phyloP scores from a whole-genome alignment of 805 yeast species.

The Blastobotrys attinorum region DNA sequence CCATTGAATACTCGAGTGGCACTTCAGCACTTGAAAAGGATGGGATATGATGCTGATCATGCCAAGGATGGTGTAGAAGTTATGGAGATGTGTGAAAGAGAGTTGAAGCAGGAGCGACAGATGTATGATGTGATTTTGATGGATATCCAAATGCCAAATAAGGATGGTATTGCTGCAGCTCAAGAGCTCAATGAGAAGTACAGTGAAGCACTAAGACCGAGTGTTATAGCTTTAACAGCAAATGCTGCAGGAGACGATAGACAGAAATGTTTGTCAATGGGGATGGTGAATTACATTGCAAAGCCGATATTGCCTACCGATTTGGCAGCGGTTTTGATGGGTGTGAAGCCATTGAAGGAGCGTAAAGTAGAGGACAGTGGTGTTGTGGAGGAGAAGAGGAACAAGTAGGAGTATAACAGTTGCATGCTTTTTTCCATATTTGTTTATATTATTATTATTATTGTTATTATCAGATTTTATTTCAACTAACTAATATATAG shows the following conservation, averaged over 20 bases:
- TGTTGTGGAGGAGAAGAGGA: no score
- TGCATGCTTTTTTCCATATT: no score
- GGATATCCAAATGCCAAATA: conserved; percentile 51
- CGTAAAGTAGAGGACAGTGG: no score
- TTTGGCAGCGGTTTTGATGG: conserved; percentile 32
- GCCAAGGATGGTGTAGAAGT: conserved; percentile 46
- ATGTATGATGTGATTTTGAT: conserved; percentile 45
- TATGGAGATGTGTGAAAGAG: conserved; percentile 28
- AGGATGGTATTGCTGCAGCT: conserved; percentile 46
- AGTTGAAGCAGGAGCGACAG: conserved; percentile 26
- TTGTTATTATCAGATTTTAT: no score
- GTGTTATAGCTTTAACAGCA: conserved; percentile 42
- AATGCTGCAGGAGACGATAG: conserved; percentile 50
- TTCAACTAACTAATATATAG: no score
- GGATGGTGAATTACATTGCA: conserved; percentile 46
- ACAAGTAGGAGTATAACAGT: no score
- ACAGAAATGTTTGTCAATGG: conserved; percentile 38
- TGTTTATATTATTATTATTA: no score
- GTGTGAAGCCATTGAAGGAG: conserved; percentile 19
- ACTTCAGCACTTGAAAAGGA: conserved; percentile 38
- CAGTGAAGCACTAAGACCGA: conserved; percentile 28
- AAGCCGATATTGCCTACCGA: conserved; percentile 46
- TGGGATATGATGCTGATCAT: conserved; percentile 45
- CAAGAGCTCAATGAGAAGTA: conserved; percentile 32
- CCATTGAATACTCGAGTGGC: conserved; percentile 44